phyloP scores from a whole-genome alignment of 495 filamentous ascomycete genomes.

The Chaetomium cochliodes region DNA sequence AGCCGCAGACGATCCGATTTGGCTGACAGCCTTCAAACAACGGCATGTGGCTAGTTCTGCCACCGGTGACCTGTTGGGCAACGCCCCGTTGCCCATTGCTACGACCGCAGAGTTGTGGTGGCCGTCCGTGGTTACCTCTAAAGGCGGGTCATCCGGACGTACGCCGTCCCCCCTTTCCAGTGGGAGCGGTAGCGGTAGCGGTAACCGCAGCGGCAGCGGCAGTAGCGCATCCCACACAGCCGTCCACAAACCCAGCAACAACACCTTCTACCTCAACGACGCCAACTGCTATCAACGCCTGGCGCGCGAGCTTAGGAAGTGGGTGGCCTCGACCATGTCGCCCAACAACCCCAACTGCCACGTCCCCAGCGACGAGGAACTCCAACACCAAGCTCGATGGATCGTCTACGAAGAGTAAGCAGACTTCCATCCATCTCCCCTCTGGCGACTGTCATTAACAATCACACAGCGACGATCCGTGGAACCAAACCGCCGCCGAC shows the following conservation, averaged over 20 bases:
- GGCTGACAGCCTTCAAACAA: slow-evolving; percentile 52
- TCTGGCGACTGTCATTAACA: slow-evolving; percentile 22
- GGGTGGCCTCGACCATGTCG: slow-evolving; percentile 48
- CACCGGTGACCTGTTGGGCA: neutral
- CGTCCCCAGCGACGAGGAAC: slow-evolving; percentile 53
- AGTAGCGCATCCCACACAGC: neutral
- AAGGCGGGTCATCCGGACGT: neutral
- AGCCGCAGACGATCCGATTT: slow-evolving; percentile 62
- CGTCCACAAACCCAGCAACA: neutral
- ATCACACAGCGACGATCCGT: slow-evolving; percentile 58
- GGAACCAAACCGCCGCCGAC: slow-evolving; percentile 74
- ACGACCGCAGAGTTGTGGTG: neutral
- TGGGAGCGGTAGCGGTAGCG: neutral
- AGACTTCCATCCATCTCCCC: neutral
- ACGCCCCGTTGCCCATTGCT: neutral
- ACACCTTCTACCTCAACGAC: slow-evolving; percentile 47
- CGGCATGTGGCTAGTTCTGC: slow-evolving; percentile 32
- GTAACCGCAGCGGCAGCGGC: slow-evolving; percentile 8
- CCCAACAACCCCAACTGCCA: slow-evolving; percentile 54
- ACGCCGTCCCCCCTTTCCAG: neutral
- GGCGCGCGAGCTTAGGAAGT: slow-evolving; percentile 49
- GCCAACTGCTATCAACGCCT: slow-evolving; percentile 55
- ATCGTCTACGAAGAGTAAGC: slow-evolving; percentile 55
- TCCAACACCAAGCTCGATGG: slow-evolving; percentile 58
- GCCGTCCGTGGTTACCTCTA: neutral